Percentiles rank a stretch among this genome's conserved stretches.
phyloP scores from a whole-genome alignment of 1,139 yeast genomes.

The Lodderomyces metapsilosis region DNA sequence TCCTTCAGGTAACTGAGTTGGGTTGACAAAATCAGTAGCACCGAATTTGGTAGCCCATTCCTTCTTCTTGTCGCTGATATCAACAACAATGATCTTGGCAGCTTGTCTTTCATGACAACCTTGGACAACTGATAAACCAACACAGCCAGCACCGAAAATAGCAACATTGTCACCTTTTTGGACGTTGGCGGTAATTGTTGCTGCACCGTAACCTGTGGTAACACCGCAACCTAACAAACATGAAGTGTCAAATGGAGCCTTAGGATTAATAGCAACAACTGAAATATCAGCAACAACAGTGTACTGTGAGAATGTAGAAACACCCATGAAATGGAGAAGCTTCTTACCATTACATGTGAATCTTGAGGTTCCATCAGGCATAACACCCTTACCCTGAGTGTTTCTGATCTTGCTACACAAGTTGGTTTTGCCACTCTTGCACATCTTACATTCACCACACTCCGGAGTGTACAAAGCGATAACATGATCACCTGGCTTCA shows the following conservation, averaged over 20 bases:
- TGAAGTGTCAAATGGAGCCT: slow-evolving; percentile 81
- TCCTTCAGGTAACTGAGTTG: slow-evolving; percentile 69
- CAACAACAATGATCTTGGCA: slow-evolving; percentile 78
- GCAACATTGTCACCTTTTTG: slow-evolving; percentile 93
- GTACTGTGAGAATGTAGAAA: slow-evolving; percentile 94
- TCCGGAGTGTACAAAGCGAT: slow-evolving; percentile 94
- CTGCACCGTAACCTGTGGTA: slow-evolving; percentile 98
- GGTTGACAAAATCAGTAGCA: slow-evolving; percentile 92
- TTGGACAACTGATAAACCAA: slow-evolving; percentile 92
- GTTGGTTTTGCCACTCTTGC: slow-evolving; percentile 93
- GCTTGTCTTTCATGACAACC: slow-evolving; percentile 89
- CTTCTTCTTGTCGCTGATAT: slow-evolving; percentile 79
- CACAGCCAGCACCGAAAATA: slow-evolving; percentile 96
- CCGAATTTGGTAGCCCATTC: slow-evolving; percentile 89
- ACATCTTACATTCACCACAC: slow-evolving; percentile 92
- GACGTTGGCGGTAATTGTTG: slow-evolving; percentile 89
- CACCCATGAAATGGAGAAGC: slow-evolving; percentile 92
- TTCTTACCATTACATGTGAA: slow-evolving; percentile 83
- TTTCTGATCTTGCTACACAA: slow-evolving; percentile 89
- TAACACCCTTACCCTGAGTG: slow-evolving; percentile 29
- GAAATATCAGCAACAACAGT: slow-evolving; percentile 98
- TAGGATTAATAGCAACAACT: slow-evolving; percentile 86
- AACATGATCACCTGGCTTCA: slow-evolving; percentile 86
- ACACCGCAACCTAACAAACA: slow-evolving; percentile 97
- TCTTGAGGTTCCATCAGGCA: slow-evolving; percentile 92